Evolutionary conservation across 225 moss, liverwort and hornwort species (phyloP), one percentile per base, ranked within the genome.

Genomic region (Polytrichum commune): DNA sequence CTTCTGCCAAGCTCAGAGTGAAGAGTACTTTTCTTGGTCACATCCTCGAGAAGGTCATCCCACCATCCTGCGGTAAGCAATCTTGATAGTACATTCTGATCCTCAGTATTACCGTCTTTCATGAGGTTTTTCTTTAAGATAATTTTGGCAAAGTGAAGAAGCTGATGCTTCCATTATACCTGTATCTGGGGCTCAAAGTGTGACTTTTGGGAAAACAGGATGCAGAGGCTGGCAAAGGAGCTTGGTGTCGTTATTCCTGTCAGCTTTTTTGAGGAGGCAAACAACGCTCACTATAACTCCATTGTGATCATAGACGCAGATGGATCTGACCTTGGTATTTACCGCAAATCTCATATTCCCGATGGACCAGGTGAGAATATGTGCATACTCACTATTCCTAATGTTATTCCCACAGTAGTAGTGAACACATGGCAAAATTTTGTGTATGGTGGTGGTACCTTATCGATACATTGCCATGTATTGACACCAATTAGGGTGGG

Each of bases 1-100:
- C 79, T 98, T 98, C 80, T 98, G 97, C 67, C 97, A 98, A 63
- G 97, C 97, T 60, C 97, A 98, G 68, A 83, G 91, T 56, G 88
- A 88, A 75, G 90, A 91, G 32, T 91, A 87, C 77, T 94, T 98
- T 25, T 33, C 67, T 5, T 77, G 91, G 30, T 82, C 97, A 24
- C 84, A 68, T 6, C 87, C 92, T 28, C 82, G 92, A 61, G 91
- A 90, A 29, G 92, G 92, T 3, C 97, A 98, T 57, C 87, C 97
- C 69, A 98, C 97, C 2, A 94, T 98, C 28, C 29, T 66, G 32
- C 84, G 80, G 88, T 82, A 60, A 32, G 55, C 4, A 1, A 38
- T 13, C 58, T 64, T 57, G 46, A 46, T 46, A 46, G 46, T 46
- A 46, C 46, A 46, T 46, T 46, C 13, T 46, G 46, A 46, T 46